Evolutionary conservation across 768 basidiomycete species (phyloP).

Genomic region (Leccinum truebloodii): DNA sequence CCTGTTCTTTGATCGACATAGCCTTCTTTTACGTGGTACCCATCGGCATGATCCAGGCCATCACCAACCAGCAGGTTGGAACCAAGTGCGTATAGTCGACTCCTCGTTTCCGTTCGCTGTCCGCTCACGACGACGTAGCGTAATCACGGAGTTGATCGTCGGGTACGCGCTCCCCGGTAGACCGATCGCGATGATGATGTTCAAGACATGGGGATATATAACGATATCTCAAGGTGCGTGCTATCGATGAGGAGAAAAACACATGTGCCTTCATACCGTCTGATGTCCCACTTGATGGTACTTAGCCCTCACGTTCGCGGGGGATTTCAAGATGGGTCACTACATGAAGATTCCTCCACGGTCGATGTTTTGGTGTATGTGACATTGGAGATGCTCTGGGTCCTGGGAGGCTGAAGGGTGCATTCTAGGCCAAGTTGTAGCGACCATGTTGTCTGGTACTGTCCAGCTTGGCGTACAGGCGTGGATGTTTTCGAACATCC

Average conservation of each 20-base stretch:
- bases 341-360: constrained; percentile 71
- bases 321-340: constrained; percentile 78
- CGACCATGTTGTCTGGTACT: constrained; percentile 61
- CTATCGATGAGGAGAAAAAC: neutral
- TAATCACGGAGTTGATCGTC: constrained; percentile 73
- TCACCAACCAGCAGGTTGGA: constrained; percentile 78
- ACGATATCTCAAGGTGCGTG: constrained; percentile 49
- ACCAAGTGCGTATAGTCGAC: constrained; percentile 35
- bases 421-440: constrained; percentile 53
- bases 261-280: no score
- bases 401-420: neutral
- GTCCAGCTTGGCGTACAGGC: constrained; percentile 66
- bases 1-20: neutral
- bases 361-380: constrained; percentile 58
- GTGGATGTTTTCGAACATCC: constrained; percentile 54
- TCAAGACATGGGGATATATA: constrained; percentile 73
- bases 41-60: constrained; percentile 72
- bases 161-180: constrained; percentile 58
- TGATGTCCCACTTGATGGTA: constrained; percentile 1
- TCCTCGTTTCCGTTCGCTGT: neutral
- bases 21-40: constrained; percentile 72
- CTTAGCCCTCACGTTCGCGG: constrained; percentile 59
- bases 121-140: constrained; percentile 29
- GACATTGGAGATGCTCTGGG: neutral
- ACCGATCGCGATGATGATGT: constrained; percentile 81